Percentiles rank a stretch among this genome's conserved stretches.
Evolutionary conservation across 2,329 filamentous ascomycete species (phyloP).

Genomic region (Byssothecium circinans): DNA sequence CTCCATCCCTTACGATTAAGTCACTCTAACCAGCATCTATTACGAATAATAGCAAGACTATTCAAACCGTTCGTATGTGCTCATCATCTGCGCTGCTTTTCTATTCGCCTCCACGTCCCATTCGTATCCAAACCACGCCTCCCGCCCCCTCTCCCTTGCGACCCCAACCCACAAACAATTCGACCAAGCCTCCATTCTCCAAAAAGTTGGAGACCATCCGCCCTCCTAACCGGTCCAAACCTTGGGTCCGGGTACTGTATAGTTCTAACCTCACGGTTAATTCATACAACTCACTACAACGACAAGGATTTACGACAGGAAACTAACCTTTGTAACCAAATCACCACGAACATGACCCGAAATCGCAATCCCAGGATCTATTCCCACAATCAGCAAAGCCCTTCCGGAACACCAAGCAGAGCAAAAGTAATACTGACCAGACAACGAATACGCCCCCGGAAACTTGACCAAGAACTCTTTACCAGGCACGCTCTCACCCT

Average conservation of each 20-base stretch:
- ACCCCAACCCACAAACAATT: too few relatives aligned
- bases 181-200: too few relatives aligned
- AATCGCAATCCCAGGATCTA: constrained; percentile 15
- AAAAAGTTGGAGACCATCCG: too few relatives aligned
- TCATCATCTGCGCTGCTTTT: too few relatives aligned
- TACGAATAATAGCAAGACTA: too few relatives aligned
- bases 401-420: not conserved
- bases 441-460: constrained; percentile 9
- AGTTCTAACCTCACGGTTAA: constrained; percentile 6
- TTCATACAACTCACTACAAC: not conserved
- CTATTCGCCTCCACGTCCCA: too few relatives aligned
- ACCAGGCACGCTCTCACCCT: constrained; percentile 2
- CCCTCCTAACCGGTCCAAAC: constrained; percentile 6
- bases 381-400: not conserved
- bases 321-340: constrained; percentile 5
- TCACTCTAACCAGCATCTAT: too few relatives aligned
- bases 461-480: constrained; percentile 14
- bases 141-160: too few relatives aligned
- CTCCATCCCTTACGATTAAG: too few relatives aligned
- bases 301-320: not conserved
- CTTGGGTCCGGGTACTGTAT: constrained; percentile 12
- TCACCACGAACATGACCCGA: constrained; percentile 4
- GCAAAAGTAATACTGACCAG: constrained; percentile 3
- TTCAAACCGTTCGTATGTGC: too few relatives aligned
- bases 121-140: too few relatives aligned